A percentile compares a stretch with the other conserved stretches of the same genome.
Evolutionary conservation across 176 grass and related monocot genomes (phyloP).

Genomic region (Avena sativa): DNA sequence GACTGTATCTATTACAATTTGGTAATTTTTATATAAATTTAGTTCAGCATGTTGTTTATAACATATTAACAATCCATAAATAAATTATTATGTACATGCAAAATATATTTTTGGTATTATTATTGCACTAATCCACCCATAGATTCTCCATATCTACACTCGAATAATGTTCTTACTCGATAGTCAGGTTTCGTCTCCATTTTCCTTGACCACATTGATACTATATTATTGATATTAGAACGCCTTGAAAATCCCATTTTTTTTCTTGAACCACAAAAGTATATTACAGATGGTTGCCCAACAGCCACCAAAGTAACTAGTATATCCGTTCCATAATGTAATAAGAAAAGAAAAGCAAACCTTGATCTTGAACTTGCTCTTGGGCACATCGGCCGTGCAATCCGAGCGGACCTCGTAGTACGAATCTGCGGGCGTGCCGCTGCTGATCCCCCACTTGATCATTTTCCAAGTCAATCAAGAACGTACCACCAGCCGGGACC

Average conservation of each 20-base stretch:
- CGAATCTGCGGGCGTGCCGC: conserved; percentile 78
- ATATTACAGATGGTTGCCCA: conserved; percentile 1
- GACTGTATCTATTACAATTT: background rate
- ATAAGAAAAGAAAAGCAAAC: conserved; percentile 45
- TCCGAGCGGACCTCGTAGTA: conserved; percentile 88
- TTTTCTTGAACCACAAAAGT: background rate
- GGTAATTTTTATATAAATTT: background rate
- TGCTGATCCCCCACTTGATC: conserved; percentile 74
- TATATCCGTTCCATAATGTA: conserved; percentile 12
- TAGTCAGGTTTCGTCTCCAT: background rate
- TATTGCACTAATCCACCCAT: background rate
- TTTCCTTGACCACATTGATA: background rate
- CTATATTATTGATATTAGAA: background rate
- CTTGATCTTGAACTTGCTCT: conserved; percentile 99
- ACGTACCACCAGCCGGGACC: conserved; percentile 9
- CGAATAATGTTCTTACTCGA: background rate
- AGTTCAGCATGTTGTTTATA: background rate
- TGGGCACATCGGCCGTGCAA: conserved; percentile 76
- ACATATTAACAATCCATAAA: background rate
- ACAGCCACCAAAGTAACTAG: conserved; percentile 20
- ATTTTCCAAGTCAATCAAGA: conserved; percentile 41
- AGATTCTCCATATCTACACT: conserved; percentile 12
- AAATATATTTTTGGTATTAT: background rate
- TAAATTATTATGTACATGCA: background rate
- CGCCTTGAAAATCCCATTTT: conserved; percentile 3